phyloP scores from a whole-genome alignment of 257 asterid genomes.

The Perilla frutescens region DNA sequence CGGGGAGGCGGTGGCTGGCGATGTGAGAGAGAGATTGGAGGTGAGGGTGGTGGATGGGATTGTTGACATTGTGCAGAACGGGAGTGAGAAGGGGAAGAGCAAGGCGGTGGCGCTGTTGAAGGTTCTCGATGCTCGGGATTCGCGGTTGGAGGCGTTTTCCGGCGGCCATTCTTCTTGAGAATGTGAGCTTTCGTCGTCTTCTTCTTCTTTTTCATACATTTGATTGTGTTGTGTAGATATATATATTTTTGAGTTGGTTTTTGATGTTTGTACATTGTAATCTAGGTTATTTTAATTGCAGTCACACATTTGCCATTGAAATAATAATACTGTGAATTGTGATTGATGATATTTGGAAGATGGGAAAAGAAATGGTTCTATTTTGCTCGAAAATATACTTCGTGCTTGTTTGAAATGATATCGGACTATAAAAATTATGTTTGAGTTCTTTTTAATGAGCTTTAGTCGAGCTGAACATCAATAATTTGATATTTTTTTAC shows the following conservation, averaged over 20 bases:
- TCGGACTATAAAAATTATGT: no score
- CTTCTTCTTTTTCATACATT: background rate
- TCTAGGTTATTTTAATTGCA: no score
- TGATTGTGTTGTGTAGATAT: conserved; percentile 32
- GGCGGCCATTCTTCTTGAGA: conserved; percentile 44
- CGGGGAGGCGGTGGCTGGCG: conserved; percentile 56
- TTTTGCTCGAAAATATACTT: no score
- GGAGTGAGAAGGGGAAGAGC: conserved; percentile 74
- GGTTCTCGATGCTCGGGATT: conserved; percentile 48
- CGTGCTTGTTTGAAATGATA: no score
- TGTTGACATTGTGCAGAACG: conserved; percentile 69
- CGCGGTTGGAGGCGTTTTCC: conserved; percentile 34
- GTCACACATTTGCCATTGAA: background rate
- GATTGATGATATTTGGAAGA: conserved; percentile 10
- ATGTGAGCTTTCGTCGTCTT: conserved; percentile 26
- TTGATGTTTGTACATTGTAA: background rate
- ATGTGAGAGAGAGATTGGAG: conserved; percentile 59
- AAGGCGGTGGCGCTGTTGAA: conserved; percentile 66
- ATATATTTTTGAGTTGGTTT: background rate
- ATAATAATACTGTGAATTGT: conserved; percentile 4
- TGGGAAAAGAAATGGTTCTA: no score
- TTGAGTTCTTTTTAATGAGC: no score
- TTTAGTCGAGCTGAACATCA: no score
- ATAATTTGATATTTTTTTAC: no score
- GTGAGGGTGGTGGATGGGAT: conserved; percentile 75